These are phyloP conservation scores for Zygnema circumcarinatum DNA, from an alignment of 139 green algal genomes.

Conservation along the genomic window DNA sequence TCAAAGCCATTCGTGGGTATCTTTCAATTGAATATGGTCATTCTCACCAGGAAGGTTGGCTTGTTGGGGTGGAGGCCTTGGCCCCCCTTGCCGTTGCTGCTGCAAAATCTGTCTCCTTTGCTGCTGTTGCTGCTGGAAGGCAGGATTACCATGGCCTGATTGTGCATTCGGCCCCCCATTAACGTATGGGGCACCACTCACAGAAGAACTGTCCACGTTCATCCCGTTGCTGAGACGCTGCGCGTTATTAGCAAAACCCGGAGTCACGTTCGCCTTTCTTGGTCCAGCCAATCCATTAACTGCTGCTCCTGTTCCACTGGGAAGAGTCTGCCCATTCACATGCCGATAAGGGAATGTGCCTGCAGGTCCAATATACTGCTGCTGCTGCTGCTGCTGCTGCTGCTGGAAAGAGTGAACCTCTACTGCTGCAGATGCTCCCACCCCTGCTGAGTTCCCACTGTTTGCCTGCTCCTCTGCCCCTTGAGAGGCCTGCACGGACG, in stretches of 20 bases:
- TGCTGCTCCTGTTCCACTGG: neutral
- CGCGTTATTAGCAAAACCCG: neutral
- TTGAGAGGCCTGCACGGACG: neutral
- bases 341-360: neutral
- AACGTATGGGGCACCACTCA: neutral
- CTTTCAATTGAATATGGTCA: too few species aligned
- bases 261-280: neutral
- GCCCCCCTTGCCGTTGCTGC: neutral
- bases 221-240: neutral
- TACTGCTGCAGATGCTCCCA: neutral
- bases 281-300: neutral
- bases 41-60: neutral
- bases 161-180: neutral
- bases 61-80: neutral
- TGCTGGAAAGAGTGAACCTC: neutral
- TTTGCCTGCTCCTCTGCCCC: neutral
- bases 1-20: too few species aligned
- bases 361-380: conserved; percentile 12
- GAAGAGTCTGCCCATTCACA: neutral
- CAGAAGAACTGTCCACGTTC: neutral
- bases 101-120: neutral
- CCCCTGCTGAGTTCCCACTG: neutral
- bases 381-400: neutral
- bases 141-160: neutral
- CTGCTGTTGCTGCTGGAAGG: neutral